phyloP scores from a whole-genome alignment of 345 rosid species.

The Clausena lansium region DNA sequence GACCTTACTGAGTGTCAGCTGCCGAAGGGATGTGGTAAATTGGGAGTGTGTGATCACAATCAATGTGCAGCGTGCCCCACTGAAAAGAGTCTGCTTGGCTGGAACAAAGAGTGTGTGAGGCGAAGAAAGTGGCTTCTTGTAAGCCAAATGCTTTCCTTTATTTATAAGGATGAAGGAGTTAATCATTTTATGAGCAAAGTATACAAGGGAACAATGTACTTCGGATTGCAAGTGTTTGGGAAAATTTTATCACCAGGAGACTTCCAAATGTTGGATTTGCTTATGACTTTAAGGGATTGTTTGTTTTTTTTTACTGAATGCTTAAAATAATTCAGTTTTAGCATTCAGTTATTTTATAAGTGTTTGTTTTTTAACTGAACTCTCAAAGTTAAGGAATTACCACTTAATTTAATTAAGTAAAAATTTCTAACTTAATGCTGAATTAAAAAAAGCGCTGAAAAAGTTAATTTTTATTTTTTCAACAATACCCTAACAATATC shows the following conservation, averaged over 20 bases:
- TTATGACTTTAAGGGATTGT: conserved; percentile 46
- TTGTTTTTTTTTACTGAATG: too few species aligned
- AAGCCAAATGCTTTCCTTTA: conserved; percentile 22
- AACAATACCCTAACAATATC: too few species aligned
- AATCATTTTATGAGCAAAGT: conserved; percentile 45
- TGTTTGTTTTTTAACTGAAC: too few species aligned
- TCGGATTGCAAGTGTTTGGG: conserved; percentile 57
- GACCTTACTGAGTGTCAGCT: conserved; percentile 34
- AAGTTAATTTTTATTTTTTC: too few species aligned
- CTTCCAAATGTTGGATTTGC: conserved; percentile 51
- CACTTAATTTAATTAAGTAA: too few species aligned
- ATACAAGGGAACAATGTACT: conserved; percentile 44
- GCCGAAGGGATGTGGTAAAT: conserved; percentile 39
- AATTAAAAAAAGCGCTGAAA: too few species aligned
- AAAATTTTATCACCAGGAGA: conserved; percentile 41
- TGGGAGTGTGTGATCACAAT: conserved; percentile 43
- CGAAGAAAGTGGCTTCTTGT: conserved; percentile 30
- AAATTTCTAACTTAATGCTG: too few species aligned
- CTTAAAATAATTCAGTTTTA: too few species aligned
- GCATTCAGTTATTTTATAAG: too few species aligned
- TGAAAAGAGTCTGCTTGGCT: conserved; percentile 25
- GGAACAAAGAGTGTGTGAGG: conserved; percentile 39
- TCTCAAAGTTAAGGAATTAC: too few species aligned
- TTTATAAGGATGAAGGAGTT: conserved; percentile 42
- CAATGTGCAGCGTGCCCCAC: conserved; percentile 52